Percentiles rank a stretch among this genome's conserved stretches.
phyloP scores from a whole-genome alignment of 2,329 filamentous ascomycete species.

The Epichloe gansuensis region DNA sequence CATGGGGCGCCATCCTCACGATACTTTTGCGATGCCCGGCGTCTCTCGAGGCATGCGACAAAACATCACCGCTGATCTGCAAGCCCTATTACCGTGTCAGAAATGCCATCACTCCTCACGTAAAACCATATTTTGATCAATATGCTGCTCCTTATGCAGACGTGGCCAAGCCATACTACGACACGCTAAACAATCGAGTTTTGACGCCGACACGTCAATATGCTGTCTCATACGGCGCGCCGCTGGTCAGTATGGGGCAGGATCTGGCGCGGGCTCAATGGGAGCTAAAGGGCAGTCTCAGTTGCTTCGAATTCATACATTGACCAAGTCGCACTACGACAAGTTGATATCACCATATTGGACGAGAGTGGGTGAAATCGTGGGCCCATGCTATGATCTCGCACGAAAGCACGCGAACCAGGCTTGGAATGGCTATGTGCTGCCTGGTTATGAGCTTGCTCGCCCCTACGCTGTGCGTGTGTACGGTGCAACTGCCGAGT shows the following conservation, averaged over 20 bases:
- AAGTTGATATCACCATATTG: slow-evolving; percentile 62
- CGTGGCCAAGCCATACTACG: slow-evolving; percentile 61
- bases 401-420: slow-evolving; percentile 49
- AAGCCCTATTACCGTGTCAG: slow-evolving; percentile 63
- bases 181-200: slow-evolving; percentile 46
- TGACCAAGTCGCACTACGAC: slow-evolving; percentile 55
- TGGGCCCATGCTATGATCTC: slow-evolving; percentile 61
- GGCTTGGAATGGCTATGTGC: slow-evolving; percentile 57
- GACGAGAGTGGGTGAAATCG: slow-evolving; percentile 39
- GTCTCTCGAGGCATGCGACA: slow-evolving; percentile 51
- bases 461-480: slow-evolving; percentile 60
- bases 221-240: slow-evolving; percentile 61
- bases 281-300: slow-evolving; percentile 69
- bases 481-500: slow-evolving; percentile 52
- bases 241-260: slow-evolving; percentile 54
- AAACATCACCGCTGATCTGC: slow-evolving; percentile 65
- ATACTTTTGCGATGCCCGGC: slow-evolving; percentile 73
- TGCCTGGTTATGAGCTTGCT: slow-evolving; percentile 63
- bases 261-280: slow-evolving; percentile 60
- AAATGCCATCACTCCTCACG: slow-evolving; percentile 53
- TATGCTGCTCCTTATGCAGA: slow-evolving; percentile 79
- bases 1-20: slow-evolving; percentile 79
- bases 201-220: slow-evolving; percentile 56
- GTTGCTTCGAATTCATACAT: slow-evolving; percentile 48
- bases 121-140: slow-evolving; percentile 72